Conservation (phyloP, 2,329 filamentous ascomycete species). For the Fusarium sp. region DNA sequence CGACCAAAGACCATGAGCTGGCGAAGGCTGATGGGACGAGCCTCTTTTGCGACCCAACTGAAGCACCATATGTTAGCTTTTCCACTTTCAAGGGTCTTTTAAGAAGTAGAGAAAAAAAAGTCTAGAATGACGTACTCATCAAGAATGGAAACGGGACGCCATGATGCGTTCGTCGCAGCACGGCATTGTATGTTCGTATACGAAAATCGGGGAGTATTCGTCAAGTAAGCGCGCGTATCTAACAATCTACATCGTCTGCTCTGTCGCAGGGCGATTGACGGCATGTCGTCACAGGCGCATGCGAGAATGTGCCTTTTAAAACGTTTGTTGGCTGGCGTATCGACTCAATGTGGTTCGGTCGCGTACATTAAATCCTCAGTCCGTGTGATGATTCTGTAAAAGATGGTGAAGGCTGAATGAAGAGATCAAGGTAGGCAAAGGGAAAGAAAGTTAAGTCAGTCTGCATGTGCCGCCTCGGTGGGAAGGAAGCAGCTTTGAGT, state of each 20-base stretch:
- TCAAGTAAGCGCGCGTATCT: constrained; percentile 28
- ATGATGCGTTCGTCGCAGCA: constrained; percentile 55
- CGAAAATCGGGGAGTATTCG: constrained; percentile 12
- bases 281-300: constrained; percentile 57
- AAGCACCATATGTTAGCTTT: constrained; percentile 35
- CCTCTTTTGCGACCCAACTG: constrained; percentile 93
- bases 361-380: background rate
- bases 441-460: background rate
- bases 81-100: background rate
- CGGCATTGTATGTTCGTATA: constrained; percentile 33
- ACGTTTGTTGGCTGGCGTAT: background rate
- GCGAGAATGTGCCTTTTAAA: constrained; percentile 32
- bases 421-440: background rate
- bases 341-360: constrained; percentile 10
- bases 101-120: background rate
- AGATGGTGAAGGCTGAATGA: background rate
- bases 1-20: constrained; percentile 98
- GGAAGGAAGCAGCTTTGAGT: constrained; percentile 37
- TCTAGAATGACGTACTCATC: constrained; percentile 65
- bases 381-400: background rate
- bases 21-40: constrained; percentile 92
- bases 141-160: constrained; percentile 71
- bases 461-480: constrained; percentile 40
- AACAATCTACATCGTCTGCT: constrained; percentile 55
- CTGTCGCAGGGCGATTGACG: constrained; percentile 59